phyloP scores from a whole-genome alignment of 352 stramenopile species.

The Globisporangium camurandrum region DNA sequence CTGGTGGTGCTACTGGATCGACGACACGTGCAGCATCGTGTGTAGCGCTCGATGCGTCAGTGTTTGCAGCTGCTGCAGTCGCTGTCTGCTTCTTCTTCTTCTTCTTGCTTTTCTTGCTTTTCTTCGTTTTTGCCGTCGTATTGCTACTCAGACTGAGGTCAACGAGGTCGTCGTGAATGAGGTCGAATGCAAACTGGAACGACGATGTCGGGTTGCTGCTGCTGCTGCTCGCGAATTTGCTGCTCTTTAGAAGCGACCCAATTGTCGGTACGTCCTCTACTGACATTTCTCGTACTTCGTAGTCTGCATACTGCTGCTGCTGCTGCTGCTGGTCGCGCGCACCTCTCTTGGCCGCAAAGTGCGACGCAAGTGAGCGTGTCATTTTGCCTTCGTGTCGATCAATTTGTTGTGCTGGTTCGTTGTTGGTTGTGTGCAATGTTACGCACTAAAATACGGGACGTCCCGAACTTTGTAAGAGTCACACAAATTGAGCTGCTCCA shows the following conservation, averaged over 20 bases:
- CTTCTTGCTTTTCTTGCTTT: conserved; percentile 15
- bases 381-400: too few species aligned
- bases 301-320: neutral
- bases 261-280: neutral
- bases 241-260: too few species aligned
- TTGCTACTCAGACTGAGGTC: too few species aligned
- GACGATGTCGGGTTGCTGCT: neutral
- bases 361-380: conserved; percentile 11
- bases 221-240: too few species aligned
- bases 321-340: conserved; percentile 1
- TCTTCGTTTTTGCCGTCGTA: neutral
- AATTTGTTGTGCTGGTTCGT: too few species aligned
- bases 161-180: conserved; percentile 1
- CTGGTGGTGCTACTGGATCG: neutral
- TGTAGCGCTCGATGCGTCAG: too few species aligned
- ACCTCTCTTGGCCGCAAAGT: conserved; percentile 13
- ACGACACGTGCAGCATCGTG: too few species aligned
- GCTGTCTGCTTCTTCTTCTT: conserved; percentile 15
- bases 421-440: too few species aligned
- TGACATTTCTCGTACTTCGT: neutral
- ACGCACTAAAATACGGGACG: too few species aligned
- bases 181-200: conserved; percentile 13
- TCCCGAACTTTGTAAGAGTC: too few species aligned
- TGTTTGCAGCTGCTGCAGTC: neutral
- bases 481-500: neutral